Evolutionary conservation across 2,329 filamentous ascomycete species (phyloP).

Genomic region (Aspergillus sclerotialis): DNA sequence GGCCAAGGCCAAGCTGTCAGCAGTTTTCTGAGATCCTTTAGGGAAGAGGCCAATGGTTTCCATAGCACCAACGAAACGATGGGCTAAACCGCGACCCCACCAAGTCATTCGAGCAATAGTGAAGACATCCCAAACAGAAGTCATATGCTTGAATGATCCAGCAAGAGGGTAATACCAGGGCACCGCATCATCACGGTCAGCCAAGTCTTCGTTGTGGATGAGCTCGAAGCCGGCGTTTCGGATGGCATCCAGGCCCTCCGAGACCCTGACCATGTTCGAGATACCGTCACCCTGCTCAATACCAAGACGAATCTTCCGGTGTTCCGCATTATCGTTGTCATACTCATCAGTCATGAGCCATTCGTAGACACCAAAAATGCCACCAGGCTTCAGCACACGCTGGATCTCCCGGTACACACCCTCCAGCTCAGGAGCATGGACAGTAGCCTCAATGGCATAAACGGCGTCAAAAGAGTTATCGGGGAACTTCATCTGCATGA

Average conservation of each 20-base stretch:
- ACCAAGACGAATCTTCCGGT: constrained; percentile 83
- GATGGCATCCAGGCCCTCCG: constrained; percentile 75
- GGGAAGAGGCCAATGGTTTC: constrained; percentile 73
- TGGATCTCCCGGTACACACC: constrained; percentile 93
- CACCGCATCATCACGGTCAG: constrained; percentile 63
- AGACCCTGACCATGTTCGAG: constrained; percentile 89
- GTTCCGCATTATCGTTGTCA: constrained; percentile 77
- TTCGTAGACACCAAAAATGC: constrained; percentile 94
- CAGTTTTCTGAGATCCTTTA: constrained; percentile 85
- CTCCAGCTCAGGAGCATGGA: constrained; percentile 83
- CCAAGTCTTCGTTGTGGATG: constrained; percentile 77
- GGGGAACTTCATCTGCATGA: constrained; percentile 98
- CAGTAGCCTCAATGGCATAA: constrained; percentile 95
- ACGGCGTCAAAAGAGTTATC: constrained; percentile 90
- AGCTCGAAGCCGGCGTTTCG: constrained; percentile 81
- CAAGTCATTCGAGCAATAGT: constrained; percentile 87
- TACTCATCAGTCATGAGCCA: constrained; percentile 98
- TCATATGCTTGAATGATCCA: constrained; percentile 77
- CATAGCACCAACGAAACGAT: constrained; percentile 68
- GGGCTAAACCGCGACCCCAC: constrained; percentile 66
- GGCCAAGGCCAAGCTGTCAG: constrained; percentile 74
- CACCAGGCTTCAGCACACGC: constrained; percentile 91
- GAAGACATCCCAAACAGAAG: constrained; percentile 69
- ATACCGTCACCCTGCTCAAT: constrained; percentile 97
- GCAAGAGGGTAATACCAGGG: constrained; percentile 95